Percentiles rank a stretch among this genome's conserved stretches.
Conservation (phyloP, 108 stramenopile species). For the Discostella pseudostelligera region DNA sequence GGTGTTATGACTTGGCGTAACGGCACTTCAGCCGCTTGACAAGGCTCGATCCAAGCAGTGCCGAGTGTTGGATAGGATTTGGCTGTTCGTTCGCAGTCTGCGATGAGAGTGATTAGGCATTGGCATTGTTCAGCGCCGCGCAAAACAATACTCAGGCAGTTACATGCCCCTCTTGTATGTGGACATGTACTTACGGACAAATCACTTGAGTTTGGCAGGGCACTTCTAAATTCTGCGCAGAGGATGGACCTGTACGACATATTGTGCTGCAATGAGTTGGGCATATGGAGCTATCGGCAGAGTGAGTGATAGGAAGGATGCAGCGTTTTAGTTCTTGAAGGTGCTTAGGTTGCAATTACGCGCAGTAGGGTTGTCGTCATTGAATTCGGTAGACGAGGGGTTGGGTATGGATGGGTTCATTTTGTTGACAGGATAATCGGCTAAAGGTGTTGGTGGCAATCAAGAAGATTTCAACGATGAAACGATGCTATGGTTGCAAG, state of each 20-base stretch:
- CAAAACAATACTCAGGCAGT: constrained; percentile 83
- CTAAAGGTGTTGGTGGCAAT: not conserved
- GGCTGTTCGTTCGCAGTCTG: constrained; percentile 91
- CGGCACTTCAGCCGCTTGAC: constrained; percentile 91
- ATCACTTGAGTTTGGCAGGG: constrained; percentile 88
- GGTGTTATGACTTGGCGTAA: constrained; percentile 89
- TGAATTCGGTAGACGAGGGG: constrained; percentile 36
- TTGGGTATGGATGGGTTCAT: constrained; percentile 39
- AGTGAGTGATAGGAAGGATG: constrained; percentile 61
- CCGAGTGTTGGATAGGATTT: constrained; percentile 94
- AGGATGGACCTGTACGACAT: constrained; percentile 69
- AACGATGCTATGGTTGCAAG: not conserved
- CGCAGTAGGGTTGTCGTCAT: constrained; percentile 19
- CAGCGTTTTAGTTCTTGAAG: constrained; percentile 70
- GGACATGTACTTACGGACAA: constrained; percentile 96
- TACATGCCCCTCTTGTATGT: constrained; percentile 88
- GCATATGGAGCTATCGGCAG: constrained; percentile 73
- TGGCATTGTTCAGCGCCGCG: constrained; percentile 92
- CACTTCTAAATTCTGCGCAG: constrained; percentile 79
- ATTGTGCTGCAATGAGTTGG: constrained; percentile 90
- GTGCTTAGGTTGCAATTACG: constrained; percentile 51
- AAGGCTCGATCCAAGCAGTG: constrained; percentile 78
- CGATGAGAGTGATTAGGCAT: constrained; percentile 95
- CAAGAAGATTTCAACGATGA: no score
- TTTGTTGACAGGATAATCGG: constrained; percentile 18